phyloP scores from a whole-genome alignment of 306 rosid genomes.

The Prunus campanulata region DNA sequence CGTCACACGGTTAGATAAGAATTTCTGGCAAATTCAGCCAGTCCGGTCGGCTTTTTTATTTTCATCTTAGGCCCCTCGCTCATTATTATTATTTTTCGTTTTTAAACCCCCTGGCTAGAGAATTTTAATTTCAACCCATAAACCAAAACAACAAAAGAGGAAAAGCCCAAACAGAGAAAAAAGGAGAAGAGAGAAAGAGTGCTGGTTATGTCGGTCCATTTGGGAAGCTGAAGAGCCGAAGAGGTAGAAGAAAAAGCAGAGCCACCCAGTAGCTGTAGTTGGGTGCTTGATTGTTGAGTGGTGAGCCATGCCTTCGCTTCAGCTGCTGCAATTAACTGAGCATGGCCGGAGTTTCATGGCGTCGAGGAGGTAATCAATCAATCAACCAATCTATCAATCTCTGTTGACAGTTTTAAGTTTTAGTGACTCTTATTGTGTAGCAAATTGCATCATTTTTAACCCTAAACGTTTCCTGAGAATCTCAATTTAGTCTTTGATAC shows the following conservation, averaged over 20 bases:
- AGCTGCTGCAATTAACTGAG: conserved; percentile 77
- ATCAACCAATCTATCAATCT: not conserved
- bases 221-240: not conserved
- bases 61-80: too few species aligned
- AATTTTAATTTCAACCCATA: not conserved
- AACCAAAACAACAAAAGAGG: not conserved
- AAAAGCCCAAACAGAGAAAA: not conserved
- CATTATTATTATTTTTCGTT: not conserved
- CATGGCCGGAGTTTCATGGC: conserved; percentile 76
- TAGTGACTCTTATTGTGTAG: not conserved
- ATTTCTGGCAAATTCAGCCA: not conserved
- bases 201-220: not conserved
- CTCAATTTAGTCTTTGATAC: too few species aligned
- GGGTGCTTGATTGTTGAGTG: not conserved
- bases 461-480: too few species aligned
- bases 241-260: not conserved
- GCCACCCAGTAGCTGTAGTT: not conserved
- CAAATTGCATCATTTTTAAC: too few species aligned
- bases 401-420: not conserved
- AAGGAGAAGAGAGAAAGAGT: not conserved
- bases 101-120: not conserved
- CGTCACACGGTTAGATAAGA: not conserved
- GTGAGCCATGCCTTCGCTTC: conserved; percentile 77
- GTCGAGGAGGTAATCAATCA: conserved; percentile 62
- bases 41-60: not conserved